These are phyloP conservation scores for Volvox carteri DNA, from an alignment of 163 green algal genomes.

Conservation along the genomic window DNA sequence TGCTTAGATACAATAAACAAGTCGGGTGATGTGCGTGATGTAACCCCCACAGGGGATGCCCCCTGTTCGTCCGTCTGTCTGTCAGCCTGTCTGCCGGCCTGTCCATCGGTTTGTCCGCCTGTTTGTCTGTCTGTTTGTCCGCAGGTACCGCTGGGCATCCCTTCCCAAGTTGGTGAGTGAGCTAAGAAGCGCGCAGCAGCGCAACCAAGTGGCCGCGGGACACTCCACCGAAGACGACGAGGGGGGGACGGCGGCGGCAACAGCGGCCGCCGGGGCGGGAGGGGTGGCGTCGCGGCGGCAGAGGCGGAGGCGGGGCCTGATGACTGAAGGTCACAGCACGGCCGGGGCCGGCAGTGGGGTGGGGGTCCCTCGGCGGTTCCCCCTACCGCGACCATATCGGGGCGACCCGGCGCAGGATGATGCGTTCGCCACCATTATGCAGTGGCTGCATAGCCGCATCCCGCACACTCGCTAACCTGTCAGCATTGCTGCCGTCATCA, in stretches of 20 bases:
- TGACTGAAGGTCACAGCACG: background rate
- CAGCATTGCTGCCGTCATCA: too few relatives aligned
- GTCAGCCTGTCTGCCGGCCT: too few relatives aligned
- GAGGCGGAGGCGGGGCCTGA: too few relatives aligned
- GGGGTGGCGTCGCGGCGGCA: background rate
- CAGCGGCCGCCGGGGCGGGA: background rate
- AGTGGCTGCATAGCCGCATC: conserved; percentile 48
- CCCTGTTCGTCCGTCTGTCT: too few relatives aligned
- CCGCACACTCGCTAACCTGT: background rate
- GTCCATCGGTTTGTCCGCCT: too few relatives aligned
- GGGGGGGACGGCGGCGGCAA: too few relatives aligned
- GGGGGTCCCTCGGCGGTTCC: background rate
- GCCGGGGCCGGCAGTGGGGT: background rate
- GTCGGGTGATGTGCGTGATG: too few relatives aligned
- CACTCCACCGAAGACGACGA: too few relatives aligned
- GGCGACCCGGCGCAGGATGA: conserved; percentile 46
- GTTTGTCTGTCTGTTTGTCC: too few relatives aligned
- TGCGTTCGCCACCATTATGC: conserved; percentile 55
- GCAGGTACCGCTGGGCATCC: conserved; percentile 36
- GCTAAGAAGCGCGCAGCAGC: background rate
- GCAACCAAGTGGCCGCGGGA: too few relatives aligned
- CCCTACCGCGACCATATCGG: conserved; percentile 41
- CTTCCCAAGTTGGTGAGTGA: background rate
- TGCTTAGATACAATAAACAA: too few relatives aligned
- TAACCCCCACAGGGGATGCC: too few relatives aligned